Evolutionary conservation across 352 stramenopile species (phyloP).

Genomic region (Elongisporangium undulatum): DNA sequence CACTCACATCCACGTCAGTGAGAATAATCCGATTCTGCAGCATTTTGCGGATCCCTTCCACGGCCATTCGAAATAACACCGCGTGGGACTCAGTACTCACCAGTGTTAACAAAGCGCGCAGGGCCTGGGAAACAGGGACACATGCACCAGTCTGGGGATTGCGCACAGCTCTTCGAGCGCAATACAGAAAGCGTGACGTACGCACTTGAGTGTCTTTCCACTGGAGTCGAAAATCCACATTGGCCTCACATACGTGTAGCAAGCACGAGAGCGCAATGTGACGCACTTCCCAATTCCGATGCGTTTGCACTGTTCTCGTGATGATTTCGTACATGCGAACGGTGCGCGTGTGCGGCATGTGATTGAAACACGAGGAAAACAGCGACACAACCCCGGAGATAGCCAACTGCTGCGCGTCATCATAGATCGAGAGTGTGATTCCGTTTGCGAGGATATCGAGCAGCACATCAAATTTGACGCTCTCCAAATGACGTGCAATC

Average conservation of each 20-base stretch:
- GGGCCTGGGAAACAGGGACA: slow-evolving; percentile 50
- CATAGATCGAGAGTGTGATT: slow-evolving; percentile 51
- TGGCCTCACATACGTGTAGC: slow-evolving; percentile 64
- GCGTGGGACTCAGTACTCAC: slow-evolving; percentile 70
- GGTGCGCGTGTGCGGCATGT: slow-evolving; percentile 59
- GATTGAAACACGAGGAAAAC: slow-evolving; percentile 77
- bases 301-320: slow-evolving; percentile 54
- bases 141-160: slow-evolving; percentile 37
- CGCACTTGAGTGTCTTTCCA: slow-evolving; percentile 58
- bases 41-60: slow-evolving; percentile 67
- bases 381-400: slow-evolving; percentile 57
- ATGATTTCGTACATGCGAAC: slow-evolving; percentile 84
- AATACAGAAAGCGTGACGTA: slow-evolving; percentile 79
- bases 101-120: slow-evolving; percentile 70
- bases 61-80: slow-evolving; percentile 68
- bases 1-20: slow-evolving; percentile 80
- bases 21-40: slow-evolving; percentile 78
- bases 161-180: slow-evolving; percentile 24
- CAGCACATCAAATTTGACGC: slow-evolving; percentile 72
- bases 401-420: slow-evolving; percentile 65
- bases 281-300: slow-evolving; percentile 59
- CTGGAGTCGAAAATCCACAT: slow-evolving; percentile 55
- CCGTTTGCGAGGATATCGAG: slow-evolving; percentile 76
- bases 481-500: slow-evolving; percentile 70
- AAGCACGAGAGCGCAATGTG: slow-evolving; percentile 60